A percentile compares a stretch with the other conserved stretches of the same genome.
These are phyloP conservation scores for Bertia moriformis DNA, from an alignment of 2,329 filamentous ascomycete genomes.

Conservation along the genomic window DNA sequence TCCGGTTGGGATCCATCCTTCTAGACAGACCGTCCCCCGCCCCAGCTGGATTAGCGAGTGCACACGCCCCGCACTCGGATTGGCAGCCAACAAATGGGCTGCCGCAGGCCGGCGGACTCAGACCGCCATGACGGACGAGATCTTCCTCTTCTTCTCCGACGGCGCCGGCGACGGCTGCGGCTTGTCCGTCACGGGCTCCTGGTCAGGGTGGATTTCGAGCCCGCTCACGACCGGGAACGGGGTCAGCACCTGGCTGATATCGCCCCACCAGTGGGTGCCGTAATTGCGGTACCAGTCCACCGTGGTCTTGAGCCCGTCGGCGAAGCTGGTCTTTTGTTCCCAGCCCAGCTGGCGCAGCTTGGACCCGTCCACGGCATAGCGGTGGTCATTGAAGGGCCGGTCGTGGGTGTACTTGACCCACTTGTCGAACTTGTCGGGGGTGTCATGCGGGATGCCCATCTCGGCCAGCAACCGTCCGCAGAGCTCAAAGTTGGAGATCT, in stretches of 20 bases:
- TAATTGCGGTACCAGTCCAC: slow-evolving; percentile 58
- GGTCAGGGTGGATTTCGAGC: slow-evolving; percentile 36
- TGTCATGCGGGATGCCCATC: slow-evolving; percentile 38
- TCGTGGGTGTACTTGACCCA: slow-evolving; percentile 66
- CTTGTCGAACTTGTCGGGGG: slow-evolving; percentile 35
- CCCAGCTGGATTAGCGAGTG: too few relatives aligned
- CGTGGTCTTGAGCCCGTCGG: slow-evolving; percentile 45
- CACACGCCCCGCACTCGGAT: too few relatives aligned
- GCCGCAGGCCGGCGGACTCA: too few relatives aligned
- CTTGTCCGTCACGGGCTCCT: slow-evolving; percentile 16
- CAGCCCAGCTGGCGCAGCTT: slow-evolving; percentile 56
- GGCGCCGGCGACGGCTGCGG: slow-evolving; percentile 1
- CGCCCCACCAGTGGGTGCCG: slow-evolving; percentile 58
- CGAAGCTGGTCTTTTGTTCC: slow-evolving; percentile 52
- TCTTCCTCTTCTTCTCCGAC: slow-evolving; percentile 12
- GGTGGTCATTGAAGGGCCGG: slow-evolving; percentile 63
- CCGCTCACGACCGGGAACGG: slow-evolving; percentile 50
- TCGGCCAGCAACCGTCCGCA: slow-evolving; percentile 49
- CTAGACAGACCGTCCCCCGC: too few relatives aligned
- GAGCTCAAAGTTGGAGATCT: slow-evolving; percentile 61
- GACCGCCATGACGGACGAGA: slow-evolving; percentile 2
- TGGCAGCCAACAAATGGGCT: too few relatives aligned
- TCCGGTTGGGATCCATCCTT: too few relatives aligned
- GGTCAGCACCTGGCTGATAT: slow-evolving; percentile 53
- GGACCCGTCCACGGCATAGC: slow-evolving; percentile 57